These are phyloP conservation scores for Deinandra increscens DNA, from an alignment of 129 eudicot genomes.

Conservation along the genomic window DNA sequence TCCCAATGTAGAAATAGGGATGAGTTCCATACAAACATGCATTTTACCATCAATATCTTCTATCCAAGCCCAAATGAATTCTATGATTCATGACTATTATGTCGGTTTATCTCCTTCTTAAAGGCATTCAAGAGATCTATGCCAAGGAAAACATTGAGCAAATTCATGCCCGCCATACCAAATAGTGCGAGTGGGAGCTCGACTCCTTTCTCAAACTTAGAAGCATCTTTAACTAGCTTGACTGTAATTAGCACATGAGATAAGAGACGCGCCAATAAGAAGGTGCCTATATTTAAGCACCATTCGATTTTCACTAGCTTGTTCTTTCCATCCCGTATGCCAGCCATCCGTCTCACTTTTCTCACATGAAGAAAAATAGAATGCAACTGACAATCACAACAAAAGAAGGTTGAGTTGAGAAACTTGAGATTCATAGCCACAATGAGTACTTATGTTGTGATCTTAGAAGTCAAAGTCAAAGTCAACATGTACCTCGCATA, in stretches of 20 bases:
- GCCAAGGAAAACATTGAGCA: constrained; percentile 69
- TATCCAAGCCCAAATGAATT: background rate
- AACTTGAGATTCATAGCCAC: constrained; percentile 9
- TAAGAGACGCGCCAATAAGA: constrained; percentile 52
- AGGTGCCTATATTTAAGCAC: constrained; percentile 62
- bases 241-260: constrained; percentile 74
- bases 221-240: constrained; percentile 69
- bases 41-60: background rate
- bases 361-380: constrained; percentile 84
- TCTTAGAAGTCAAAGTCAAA: background rate
- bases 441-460: background rate
- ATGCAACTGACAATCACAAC: constrained; percentile 56
- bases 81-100: constrained; percentile 18
- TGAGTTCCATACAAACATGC: background rate
- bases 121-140: constrained; percentile 70
- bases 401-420: constrained; percentile 2
- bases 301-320: constrained; percentile 77
- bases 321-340: constrained; percentile 64
- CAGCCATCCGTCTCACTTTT: constrained; percentile 87
- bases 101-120: constrained; percentile 43
- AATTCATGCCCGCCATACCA: constrained; percentile 92
- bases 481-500: constrained; percentile 67
- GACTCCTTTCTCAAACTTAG: constrained; percentile 77
- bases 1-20: background rate
- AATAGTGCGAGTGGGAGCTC: constrained; percentile 83